Percentiles rank a stretch among this genome's conserved stretches.
phyloP scores from a whole-genome alignment of 768 basidiomycete species.

The Boletus vermiculosoides region DNA sequence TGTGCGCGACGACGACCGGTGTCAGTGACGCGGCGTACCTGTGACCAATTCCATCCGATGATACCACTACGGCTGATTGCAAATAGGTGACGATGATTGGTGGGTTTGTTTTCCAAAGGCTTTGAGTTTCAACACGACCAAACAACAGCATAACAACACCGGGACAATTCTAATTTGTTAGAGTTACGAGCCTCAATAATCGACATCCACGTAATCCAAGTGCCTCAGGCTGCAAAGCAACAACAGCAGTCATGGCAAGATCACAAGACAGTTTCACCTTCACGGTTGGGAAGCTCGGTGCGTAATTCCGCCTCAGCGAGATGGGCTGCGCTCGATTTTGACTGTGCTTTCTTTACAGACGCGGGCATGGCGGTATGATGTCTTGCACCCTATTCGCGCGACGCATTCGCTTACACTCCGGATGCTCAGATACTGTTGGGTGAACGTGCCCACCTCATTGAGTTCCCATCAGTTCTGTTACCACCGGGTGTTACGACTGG shows the following conservation, averaged over 20 bases:
- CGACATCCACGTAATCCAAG: constrained; percentile 4
- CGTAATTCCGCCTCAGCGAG: constrained; percentile 26
- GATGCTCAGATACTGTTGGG: constrained; percentile 77
- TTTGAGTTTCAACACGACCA: constrained; percentile 24
- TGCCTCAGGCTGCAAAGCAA: constrained; percentile 3
- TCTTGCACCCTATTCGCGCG: background rate
- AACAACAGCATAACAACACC: constrained; percentile 24
- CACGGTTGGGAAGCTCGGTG: constrained; percentile 94
- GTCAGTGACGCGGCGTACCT: background rate
- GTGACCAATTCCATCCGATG: background rate
- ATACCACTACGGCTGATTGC: background rate
- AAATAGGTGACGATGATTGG: background rate
- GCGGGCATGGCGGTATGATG: constrained; percentile 86
- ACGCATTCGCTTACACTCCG: constrained; percentile 1
- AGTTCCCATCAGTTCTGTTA: constrained; percentile 93
- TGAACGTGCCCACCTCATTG: constrained; percentile 92
- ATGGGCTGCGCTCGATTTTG: constrained; percentile 7
- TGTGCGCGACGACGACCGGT: background rate
- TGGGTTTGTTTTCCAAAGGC: constrained; percentile 21
- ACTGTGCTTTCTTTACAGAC: constrained; percentile 47
- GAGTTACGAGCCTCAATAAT: background rate
- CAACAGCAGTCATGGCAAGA: constrained; percentile 29
- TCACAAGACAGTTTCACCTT: constrained; percentile 77
- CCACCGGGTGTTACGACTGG: constrained; percentile 92
- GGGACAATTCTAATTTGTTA: background rate